A percentile compares a stretch with the other conserved stretches of the same genome.
phyloP scores from a whole-genome alignment of 2,329 filamentous ascomycete species.

The Fusarium guadeloupense region DNA sequence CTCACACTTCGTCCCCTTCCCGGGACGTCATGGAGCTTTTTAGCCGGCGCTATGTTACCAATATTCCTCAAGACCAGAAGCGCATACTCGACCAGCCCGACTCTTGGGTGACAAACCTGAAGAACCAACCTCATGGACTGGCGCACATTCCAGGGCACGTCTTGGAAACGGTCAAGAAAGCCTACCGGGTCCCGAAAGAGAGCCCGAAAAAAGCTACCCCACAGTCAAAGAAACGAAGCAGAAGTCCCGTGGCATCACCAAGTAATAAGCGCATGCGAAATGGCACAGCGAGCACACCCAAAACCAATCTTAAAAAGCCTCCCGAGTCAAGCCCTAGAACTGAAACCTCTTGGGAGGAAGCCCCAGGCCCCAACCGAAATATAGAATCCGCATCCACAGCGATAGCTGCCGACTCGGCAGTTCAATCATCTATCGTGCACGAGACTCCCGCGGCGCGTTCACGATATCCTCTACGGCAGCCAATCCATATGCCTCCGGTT shows the following conservation, averaged over 20 bases:
- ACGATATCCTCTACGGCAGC: slow-evolving; percentile 12
- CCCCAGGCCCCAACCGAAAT: slow-evolving; percentile 1
- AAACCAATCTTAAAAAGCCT: background rate
- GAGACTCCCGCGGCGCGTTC: slow-evolving; percentile 39
- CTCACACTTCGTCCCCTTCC: slow-evolving; percentile 35
- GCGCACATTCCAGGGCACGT: slow-evolving; percentile 50
- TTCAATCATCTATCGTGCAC: slow-evolving; percentile 35
- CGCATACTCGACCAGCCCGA: slow-evolving; percentile 47
- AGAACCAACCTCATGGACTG: slow-evolving; percentile 35
- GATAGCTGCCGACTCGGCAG: background rate
- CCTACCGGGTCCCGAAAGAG: slow-evolving; percentile 27
- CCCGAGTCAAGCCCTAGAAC: slow-evolving; percentile 15
- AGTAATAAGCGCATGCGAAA: slow-evolving; percentile 24
- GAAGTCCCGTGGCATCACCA: background rate
- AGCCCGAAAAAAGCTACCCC: background rate
- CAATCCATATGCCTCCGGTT: slow-evolving; percentile 8
- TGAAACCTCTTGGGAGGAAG: slow-evolving; percentile 30
- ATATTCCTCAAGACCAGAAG: slow-evolving; percentile 53
- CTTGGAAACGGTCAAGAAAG: slow-evolving; percentile 45
- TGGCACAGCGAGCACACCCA: background rate
- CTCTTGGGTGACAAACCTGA: slow-evolving; percentile 50
- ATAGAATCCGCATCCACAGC: background rate
- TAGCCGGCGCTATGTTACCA: slow-evolving; percentile 42
- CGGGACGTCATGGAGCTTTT: slow-evolving; percentile 41
- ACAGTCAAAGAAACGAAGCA: slow-evolving; percentile 9